These are phyloP conservation scores for Fusarium austroafricanum DNA, from an alignment of 2,329 filamentous ascomycete species.

Conservation along the genomic window DNA sequence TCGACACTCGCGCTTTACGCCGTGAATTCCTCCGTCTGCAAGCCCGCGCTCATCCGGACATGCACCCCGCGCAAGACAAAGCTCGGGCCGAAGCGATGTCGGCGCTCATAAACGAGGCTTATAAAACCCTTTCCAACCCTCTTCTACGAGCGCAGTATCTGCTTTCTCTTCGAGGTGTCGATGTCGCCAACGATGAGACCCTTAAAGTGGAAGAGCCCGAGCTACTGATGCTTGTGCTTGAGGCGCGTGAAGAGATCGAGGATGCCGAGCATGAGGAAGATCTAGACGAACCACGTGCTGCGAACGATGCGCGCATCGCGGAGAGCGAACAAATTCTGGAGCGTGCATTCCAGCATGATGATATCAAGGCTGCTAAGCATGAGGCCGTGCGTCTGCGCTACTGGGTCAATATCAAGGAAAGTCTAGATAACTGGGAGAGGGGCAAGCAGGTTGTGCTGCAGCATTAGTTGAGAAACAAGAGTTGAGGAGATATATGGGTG, in stretches of 20 bases:
- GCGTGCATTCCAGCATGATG: constrained; percentile 72
- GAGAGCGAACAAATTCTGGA: constrained; percentile 73
- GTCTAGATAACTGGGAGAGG: constrained; percentile 84
- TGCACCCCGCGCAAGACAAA: constrained; percentile 66
- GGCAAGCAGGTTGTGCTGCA: constrained; percentile 71
- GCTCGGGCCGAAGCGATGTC: constrained; percentile 79
- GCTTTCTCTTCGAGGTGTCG: constrained; percentile 77
- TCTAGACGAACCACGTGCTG: constrained; percentile 66
- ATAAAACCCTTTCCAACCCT: constrained; percentile 83
- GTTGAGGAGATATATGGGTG: background rate
- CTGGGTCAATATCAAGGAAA: constrained; percentile 89
- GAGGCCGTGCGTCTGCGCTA: constrained; percentile 86
- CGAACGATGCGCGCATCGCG: constrained; percentile 76
- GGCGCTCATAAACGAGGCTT: constrained; percentile 89
- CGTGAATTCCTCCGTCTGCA: constrained; percentile 90
- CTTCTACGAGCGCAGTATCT: constrained; percentile 90
- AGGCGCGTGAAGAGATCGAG: constrained; percentile 81
- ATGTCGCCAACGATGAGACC: constrained; percentile 83
- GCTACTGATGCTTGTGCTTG: constrained; percentile 82
- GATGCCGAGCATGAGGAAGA: constrained; percentile 75
- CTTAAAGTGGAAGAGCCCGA: constrained; percentile 74
- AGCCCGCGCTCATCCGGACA: constrained; percentile 79
- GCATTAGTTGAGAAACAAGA: constrained; percentile 52
- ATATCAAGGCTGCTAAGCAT: constrained; percentile 72
- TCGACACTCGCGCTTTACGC: constrained; percentile 77